phyloP scores from a whole-genome alignment of 2,329 filamentous ascomycete genomes.

The Epichloe uncinata region DNA sequence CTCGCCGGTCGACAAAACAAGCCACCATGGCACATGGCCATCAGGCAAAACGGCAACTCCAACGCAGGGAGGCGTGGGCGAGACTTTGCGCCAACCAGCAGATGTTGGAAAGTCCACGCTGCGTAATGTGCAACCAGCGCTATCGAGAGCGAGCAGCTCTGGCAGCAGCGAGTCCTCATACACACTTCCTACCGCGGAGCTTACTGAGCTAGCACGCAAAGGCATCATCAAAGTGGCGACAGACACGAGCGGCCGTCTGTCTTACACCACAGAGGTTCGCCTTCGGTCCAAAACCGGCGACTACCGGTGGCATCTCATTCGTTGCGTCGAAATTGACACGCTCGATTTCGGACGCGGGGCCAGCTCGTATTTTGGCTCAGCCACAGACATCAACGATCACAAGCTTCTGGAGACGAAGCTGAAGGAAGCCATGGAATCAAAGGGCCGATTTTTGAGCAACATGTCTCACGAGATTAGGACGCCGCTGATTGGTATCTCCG shows the following conservation, averaged over 20 bases:
- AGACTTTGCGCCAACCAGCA: background rate
- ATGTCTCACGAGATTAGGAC: slow-evolving; percentile 98
- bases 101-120: slow-evolving; percentile 11
- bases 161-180: slow-evolving; percentile 33
- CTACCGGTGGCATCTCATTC: slow-evolving; percentile 90
- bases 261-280: slow-evolving; percentile 80
- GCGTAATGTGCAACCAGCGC: slow-evolving; percentile 22
- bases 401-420: slow-evolving; percentile 85
- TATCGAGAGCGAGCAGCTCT: slow-evolving; percentile 38
- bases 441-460: slow-evolving; percentile 89
- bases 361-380: slow-evolving; percentile 93
- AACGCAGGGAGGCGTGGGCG: background rate
- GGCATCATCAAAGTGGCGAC: slow-evolving; percentile 71
- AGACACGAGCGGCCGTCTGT: slow-evolving; percentile 73
- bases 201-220: slow-evolving; percentile 55
- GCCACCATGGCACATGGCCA: background rate
- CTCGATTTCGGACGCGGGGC: slow-evolving; percentile 64
- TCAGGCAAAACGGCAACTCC: background rate
- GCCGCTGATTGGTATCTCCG: slow-evolving; percentile 87
- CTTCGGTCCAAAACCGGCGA: slow-evolving; percentile 75
- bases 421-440: slow-evolving; percentile 96
- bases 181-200: slow-evolving; percentile 38
- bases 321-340: slow-evolving; percentile 72
- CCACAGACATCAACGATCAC: slow-evolving; percentile 95
- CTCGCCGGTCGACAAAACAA: background rate